Conservation (phyloP, 352 stramenopile species). For the Globisporangium yorkense region DNA sequence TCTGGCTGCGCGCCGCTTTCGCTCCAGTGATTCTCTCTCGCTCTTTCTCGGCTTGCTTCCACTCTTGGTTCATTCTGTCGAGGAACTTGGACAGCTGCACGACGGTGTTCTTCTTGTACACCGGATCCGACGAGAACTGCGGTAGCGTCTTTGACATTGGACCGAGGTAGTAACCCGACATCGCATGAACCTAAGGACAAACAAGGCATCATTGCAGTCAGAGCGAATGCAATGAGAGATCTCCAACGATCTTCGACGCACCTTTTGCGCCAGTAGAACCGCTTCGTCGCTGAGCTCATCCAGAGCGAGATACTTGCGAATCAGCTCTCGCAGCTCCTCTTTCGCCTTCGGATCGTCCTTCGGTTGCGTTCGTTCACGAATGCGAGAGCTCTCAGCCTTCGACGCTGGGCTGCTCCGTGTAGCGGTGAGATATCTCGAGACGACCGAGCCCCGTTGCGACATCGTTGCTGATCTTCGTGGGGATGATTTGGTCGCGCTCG, state of each 20-base stretch:
- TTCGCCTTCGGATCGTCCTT: background rate
- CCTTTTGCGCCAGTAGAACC: slow-evolving; percentile 27
- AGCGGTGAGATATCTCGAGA: slow-evolving; percentile 1
- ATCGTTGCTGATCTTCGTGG: background rate
- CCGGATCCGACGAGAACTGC: slow-evolving; percentile 28
- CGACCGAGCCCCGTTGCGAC: slow-evolving; percentile 2
- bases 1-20: slow-evolving; percentile 20
- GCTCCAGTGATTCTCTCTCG: slow-evolving; percentile 32
- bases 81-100: slow-evolving; percentile 26
- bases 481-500: slow-evolving; percentile 3
- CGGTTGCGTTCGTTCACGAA: background rate
- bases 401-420: background rate
- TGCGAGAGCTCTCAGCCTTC: background rate
- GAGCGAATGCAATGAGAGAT: too few species aligned
- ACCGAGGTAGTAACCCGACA: slow-evolving; percentile 41
- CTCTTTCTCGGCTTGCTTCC: slow-evolving; percentile 32
- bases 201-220: background rate
- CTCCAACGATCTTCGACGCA: background rate
- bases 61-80: slow-evolving; percentile 49
- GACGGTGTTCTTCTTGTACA: slow-evolving; percentile 42
- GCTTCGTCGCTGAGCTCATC: slow-evolving; percentile 34
- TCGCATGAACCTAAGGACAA: slow-evolving; percentile 23
- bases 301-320: slow-evolving; percentile 40
- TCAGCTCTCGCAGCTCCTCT: slow-evolving; percentile 22
- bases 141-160: slow-evolving; percentile 23